Percentiles rank a stretch among this genome's conserved stretches.
Conservation (phyloP, 1,284 basidiomycete genomes). For the Amylostereum chailletii region DNA sequence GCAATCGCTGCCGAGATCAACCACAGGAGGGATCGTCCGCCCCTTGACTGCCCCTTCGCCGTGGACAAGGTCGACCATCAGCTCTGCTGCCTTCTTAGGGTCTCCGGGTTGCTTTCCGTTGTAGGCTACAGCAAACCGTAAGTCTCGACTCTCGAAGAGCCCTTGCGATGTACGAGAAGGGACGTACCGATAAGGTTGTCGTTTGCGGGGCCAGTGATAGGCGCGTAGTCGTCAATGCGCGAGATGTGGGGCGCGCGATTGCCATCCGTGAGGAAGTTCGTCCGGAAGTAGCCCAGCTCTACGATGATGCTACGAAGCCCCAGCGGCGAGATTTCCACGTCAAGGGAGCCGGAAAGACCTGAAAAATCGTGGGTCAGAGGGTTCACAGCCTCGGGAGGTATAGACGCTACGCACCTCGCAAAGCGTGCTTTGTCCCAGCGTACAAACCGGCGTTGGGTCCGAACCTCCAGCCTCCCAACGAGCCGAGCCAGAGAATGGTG, state of each 20-base stretch:
- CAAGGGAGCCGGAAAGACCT: conserved; percentile 26
- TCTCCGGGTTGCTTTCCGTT: conserved; percentile 25
- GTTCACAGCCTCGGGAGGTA: background rate
- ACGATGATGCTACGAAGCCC: conserved; percentile 31
- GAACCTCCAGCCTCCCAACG: conserved; percentile 22
- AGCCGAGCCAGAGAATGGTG: conserved; percentile 26
- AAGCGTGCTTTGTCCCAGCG: conserved; percentile 25
- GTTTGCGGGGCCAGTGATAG: background rate
- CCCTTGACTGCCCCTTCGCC: conserved; percentile 19
- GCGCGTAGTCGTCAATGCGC: conserved; percentile 29
- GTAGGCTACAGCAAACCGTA: background rate
- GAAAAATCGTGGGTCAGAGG: background rate
- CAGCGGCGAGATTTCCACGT: conserved; percentile 31
- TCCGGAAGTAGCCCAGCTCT: conserved; percentile 36
- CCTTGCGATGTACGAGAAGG: conserved; percentile 14
- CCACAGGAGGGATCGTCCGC: conserved; percentile 13
- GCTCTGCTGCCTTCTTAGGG: conserved; percentile 19
- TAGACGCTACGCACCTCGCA: conserved; percentile 20
- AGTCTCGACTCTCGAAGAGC: conserved; percentile 4
- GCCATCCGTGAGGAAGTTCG: conserved; percentile 23
- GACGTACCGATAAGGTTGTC: conserved; percentile 12
- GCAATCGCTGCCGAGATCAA: conserved; percentile 21
- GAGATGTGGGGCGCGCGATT: conserved; percentile 22
- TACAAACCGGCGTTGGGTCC: conserved; percentile 26
- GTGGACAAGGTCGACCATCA: conserved; percentile 22